These are phyloP conservation scores for Populus deltoides DNA, from an alignment of 345 rosid genomes.

Conservation along the genomic window DNA sequence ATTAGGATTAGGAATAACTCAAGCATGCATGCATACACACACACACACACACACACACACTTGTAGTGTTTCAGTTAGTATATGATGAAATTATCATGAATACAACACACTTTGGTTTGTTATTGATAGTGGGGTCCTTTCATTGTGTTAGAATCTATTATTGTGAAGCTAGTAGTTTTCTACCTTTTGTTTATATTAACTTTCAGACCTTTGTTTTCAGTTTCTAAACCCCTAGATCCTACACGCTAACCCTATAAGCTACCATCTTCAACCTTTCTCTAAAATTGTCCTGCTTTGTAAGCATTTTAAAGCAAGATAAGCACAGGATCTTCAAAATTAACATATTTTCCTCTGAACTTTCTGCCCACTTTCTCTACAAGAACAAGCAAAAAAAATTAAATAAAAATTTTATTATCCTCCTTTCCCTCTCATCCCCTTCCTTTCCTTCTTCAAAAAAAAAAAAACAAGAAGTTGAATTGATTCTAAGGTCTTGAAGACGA, in stretches of 20 bases:
- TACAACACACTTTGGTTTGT: neutral
- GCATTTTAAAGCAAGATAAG: neutral
- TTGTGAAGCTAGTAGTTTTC: neutral
- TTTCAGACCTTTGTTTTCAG: too few relatives aligned
- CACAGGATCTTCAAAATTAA: neutral
- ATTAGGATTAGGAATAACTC: neutral
- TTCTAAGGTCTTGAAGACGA: neutral
- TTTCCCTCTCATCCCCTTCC: neutral
- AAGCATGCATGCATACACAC: neutral
- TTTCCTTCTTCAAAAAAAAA: neutral
- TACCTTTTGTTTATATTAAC: too few relatives aligned
- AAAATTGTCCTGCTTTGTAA: neutral
- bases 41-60: too few relatives aligned
- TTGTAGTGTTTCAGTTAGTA: too few relatives aligned
- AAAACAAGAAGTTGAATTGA: neutral
- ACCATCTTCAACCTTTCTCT: neutral
- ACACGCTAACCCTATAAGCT: neutral
- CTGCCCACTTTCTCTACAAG: neutral
- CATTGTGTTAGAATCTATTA: neutral
- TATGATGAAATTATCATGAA: neutral
- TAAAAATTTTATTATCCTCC: too few relatives aligned
- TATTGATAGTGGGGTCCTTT: neutral
- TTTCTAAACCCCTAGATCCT: too few relatives aligned
- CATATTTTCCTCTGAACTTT: neutral
- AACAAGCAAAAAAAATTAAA: neutral